phyloP scores from a whole-genome alignment of 805 yeast genomes.

The Teunomyces aglyptinius region DNA sequence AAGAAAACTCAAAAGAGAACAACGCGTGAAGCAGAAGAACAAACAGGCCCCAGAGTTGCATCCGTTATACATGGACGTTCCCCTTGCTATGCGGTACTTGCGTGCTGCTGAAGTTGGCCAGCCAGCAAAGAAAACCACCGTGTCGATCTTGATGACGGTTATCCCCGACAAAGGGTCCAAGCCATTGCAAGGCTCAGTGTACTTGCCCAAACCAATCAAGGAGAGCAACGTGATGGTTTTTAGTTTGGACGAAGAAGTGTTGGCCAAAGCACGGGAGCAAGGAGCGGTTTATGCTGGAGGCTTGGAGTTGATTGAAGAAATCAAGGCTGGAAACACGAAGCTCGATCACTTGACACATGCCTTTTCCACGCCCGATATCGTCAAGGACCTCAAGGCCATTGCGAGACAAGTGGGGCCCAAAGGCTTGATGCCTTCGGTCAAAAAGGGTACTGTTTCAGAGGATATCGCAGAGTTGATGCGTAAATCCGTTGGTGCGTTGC shows the following conservation, averaged over 20 bases:
- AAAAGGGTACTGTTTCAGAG: slow-evolving; percentile 82
- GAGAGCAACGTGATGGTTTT: slow-evolving; percentile 67
- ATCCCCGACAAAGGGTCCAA: slow-evolving; percentile 77
- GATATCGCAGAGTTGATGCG: slow-evolving; percentile 55
- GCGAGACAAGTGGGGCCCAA: slow-evolving; percentile 86
- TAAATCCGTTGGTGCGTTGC: slow-evolving; percentile 61
- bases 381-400: slow-evolving; percentile 56
- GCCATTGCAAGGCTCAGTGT: slow-evolving; percentile 67
- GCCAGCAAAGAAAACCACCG: slow-evolving; percentile 65
- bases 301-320: slow-evolving; percentile 59
- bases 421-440: slow-evolving; percentile 84
- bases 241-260: slow-evolving; percentile 53
- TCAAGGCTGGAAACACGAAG: slow-evolving; percentile 48
- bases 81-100: slow-evolving; percentile 70
- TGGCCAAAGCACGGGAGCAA: slow-evolving; percentile 50
- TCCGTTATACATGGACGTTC: slow-evolving; percentile 70
- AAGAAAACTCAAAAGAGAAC: slow-evolving; percentile 22
- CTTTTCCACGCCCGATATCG: slow-evolving; percentile 82
- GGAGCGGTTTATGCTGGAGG: slow-evolving; percentile 75
- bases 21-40: slow-evolving; percentile 21
- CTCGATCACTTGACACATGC: slow-evolving; percentile 64
- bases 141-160: slow-evolving; percentile 57
- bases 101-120: slow-evolving; percentile 92
- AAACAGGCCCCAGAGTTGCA: slow-evolving; percentile 34
- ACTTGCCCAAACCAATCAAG: slow-evolving; percentile 70